Evolutionary conservation across 306 rosid species (phyloP).

Genomic region (Erythrophleum fordii): DNA sequence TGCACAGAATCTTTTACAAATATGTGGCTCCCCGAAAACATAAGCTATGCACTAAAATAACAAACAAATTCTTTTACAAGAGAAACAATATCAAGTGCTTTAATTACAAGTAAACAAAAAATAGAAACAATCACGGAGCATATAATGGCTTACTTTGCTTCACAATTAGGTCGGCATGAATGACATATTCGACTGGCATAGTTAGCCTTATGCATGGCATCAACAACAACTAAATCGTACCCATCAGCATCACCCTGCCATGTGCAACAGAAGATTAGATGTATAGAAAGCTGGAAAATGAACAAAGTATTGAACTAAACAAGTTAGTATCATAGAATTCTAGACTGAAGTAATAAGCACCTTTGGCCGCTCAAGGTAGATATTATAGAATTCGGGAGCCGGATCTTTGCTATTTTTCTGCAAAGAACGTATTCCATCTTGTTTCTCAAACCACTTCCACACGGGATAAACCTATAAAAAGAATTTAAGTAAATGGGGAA

Average conservation of each 20-base stretch:
- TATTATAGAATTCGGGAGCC: conserved; percentile 98
- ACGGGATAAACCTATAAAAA: conserved; percentile 90
- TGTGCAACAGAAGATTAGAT: conserved; percentile 30
- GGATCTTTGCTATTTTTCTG: conserved; percentile 93
- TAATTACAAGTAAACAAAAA: conserved; percentile 13
- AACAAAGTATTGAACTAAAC: conserved; percentile 15
- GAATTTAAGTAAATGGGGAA: conserved; percentile 7
- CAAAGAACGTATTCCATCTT: conserved; percentile 95
- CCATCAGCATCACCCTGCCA: conserved; percentile 98
- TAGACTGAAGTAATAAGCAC: conserved; percentile 49
- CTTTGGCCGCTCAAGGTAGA: conserved; percentile 98
- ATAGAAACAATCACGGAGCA: conserved; percentile 16
- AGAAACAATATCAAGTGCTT: conserved; percentile 24
- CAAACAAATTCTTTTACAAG: neutral
- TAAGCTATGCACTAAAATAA: conserved; percentile 13
- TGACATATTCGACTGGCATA: conserved; percentile 98
- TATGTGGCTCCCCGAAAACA: neutral
- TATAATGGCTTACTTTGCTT: conserved; percentile 82
- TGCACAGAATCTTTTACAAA: conserved; percentile 14
- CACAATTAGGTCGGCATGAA: conserved; percentile 98
- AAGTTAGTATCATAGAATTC: conserved; percentile 24
- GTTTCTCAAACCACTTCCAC: conserved; percentile 99
- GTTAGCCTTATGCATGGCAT: conserved; percentile 99
- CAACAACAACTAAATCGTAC: conserved; percentile 94
- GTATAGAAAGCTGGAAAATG: conserved; percentile 9